Base-by-base conservation (phyloP, 768 basidiomycete species). In the Leucosporidium creatinivorum region DNA sequence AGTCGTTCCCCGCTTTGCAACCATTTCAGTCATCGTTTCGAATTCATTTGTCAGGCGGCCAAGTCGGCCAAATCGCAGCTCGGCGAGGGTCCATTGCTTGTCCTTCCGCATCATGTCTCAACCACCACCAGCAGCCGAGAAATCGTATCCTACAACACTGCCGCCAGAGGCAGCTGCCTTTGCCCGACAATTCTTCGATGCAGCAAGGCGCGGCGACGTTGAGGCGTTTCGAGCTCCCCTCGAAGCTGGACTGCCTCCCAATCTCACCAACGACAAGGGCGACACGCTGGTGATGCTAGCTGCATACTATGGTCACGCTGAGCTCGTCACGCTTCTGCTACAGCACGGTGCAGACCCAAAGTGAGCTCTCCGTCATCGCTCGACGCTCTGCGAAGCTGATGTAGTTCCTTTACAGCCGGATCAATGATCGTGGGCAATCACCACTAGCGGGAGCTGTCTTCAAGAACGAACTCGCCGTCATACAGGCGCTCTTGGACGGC, bases 271-370 rank as follows among this genome's bases (percentile, higher is more conserved):
- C 68, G 80, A 82, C 55, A 84, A 74, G 86, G 89, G 89, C 26
- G 89, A 90, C 76, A 88, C 87, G 7, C 80, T 91, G 9, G 79
- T 90, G 62, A 90, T 90, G 87, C 83, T 89, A 61, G 85, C 86
- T 5, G 83, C 88, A 3, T 90, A 90, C 74, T 79, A 84, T 26
- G 88, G 88, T 1, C 86, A 89, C 72, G 76, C 79, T 0, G 78
- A 81, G 2, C 82, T 87, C 25, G 79, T 83, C 2, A 79, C 79
- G 56, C 81, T 81, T 19, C 81, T 91, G 31, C 77, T 89, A 57
- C 73, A 78, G 9, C 81, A 44, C 39, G 39, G 83, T 3, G 87
- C 84, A 49, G 87, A 89, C 76, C 63, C 66, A 1, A 65, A 71
- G 63, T 65, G 19, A 58, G 63, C 39, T 18, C 52, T n/a, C 39